Conservation (phyloP, 1,139 yeast species). For the Diutina mesorugosa region DNA sequence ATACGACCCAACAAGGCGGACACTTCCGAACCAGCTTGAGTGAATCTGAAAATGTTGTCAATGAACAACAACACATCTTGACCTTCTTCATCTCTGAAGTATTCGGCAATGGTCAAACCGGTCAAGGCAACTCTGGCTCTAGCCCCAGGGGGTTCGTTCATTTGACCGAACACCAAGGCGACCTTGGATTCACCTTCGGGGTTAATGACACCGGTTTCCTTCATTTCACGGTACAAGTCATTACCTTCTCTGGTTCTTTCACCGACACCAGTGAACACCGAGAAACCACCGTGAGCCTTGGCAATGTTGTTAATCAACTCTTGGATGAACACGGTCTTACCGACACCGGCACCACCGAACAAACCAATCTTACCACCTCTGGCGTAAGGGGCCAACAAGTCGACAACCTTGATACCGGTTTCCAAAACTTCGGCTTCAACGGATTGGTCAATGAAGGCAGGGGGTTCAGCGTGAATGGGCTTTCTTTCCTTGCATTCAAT, state of each 20-base stretch:
- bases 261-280: slow-evolving; percentile 99
- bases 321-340: slow-evolving; percentile 99
- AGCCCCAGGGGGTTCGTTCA: slow-evolving; percentile 99
- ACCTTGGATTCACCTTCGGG: slow-evolving; percentile 99
- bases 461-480: slow-evolving; percentile 99
- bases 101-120: slow-evolving; percentile 99
- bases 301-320: slow-evolving; percentile 99
- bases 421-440: slow-evolving; percentile 96
- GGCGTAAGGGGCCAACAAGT: slow-evolving; percentile 97
- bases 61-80: slow-evolving; percentile 99
- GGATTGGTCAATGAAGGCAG: slow-evolving; percentile 90
- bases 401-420: slow-evolving; percentile 99
- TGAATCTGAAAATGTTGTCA: slow-evolving; percentile 99
- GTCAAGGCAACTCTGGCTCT: slow-evolving; percentile 99
- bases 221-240: slow-evolving; percentile 99
- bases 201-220: slow-evolving; percentile 99
- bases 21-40: slow-evolving; percentile 99
- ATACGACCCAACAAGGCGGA: slow-evolving; percentile 99
- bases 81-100: slow-evolving; percentile 99
- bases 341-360: slow-evolving; percentile 99
- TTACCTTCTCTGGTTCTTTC: slow-evolving; percentile 99
- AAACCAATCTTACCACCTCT: slow-evolving; percentile 99
- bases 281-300: slow-evolving; percentile 99
- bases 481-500: slow-evolving; percentile 81
- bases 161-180: slow-evolving; percentile 98